These are phyloP conservation scores for Diplodia seriata DNA, from an alignment of 2,329 filamentous ascomycete species.

Conservation along the genomic window DNA sequence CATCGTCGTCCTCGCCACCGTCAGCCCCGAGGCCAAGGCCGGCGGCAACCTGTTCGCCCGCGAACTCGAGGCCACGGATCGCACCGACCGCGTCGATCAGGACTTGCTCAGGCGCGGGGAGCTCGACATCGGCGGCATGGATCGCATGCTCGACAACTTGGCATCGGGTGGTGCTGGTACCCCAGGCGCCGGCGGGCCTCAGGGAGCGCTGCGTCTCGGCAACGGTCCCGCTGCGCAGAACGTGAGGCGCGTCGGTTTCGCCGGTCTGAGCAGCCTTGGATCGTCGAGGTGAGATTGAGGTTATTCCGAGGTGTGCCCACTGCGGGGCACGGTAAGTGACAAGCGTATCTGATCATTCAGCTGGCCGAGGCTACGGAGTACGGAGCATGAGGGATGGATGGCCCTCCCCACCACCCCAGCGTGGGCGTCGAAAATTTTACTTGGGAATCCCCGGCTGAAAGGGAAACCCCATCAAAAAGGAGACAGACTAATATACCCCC, in stretches of 20 bases:
- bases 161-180: slow-evolving; percentile 29
- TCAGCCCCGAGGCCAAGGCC: slow-evolving; percentile 42
- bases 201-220: slow-evolving; percentile 1
- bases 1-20: slow-evolving; percentile 50
- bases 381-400: neutral
- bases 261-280: slow-evolving; percentile 27
- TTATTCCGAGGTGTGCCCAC: neutral
- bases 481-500: slow-evolving; percentile 27
- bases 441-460: neutral
- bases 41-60: slow-evolving; percentile 41
- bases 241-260: slow-evolving; percentile 32
- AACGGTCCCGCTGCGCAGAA: neutral
- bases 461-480: neutral
- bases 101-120: slow-evolving; percentile 53
- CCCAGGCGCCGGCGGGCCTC: neutral
- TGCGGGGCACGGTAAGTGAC: slow-evolving; percentile 12
- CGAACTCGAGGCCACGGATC: slow-evolving; percentile 42
- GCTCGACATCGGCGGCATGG: slow-evolving; percentile 57
- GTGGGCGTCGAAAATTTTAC: too few species aligned
- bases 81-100: slow-evolving; percentile 48
- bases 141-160: slow-evolving; percentile 52
- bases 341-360: slow-evolving; percentile 3
- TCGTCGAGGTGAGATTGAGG: slow-evolving; percentile 14
- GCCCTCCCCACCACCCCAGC: neutral
- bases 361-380: neutral